phyloP scores from a whole-genome alignment of 495 filamentous ascomycete genomes.

The Xylaria sp. region DNA sequence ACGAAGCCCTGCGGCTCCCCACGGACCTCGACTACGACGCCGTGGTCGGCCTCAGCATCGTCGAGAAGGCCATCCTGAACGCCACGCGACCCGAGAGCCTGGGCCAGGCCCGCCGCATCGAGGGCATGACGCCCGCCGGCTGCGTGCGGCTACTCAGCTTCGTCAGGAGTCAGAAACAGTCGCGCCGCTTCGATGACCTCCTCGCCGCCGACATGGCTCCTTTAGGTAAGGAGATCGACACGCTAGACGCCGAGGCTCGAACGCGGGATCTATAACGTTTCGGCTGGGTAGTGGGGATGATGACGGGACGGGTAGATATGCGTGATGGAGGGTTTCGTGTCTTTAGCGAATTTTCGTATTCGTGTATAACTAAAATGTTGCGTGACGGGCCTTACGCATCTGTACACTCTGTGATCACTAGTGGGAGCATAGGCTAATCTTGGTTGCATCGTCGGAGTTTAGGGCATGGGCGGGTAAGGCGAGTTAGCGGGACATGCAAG shows the following conservation, averaged over 20 bases:
- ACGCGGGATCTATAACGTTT: slow-evolving; percentile 39
- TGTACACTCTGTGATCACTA: not conserved
- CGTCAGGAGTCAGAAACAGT: slow-evolving; percentile 43
- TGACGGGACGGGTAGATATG: not conserved
- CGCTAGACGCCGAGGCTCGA: slow-evolving; percentile 49
- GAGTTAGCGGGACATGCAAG: not conserved
- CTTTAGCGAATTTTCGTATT: not conserved
- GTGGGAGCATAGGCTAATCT: not conserved
- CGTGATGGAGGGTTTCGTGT: no score
- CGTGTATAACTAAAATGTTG: slow-evolving; percentile 1
- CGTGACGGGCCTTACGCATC: not conserved
- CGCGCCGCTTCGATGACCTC: slow-evolving; percentile 1
- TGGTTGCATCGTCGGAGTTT: slow-evolving; percentile 8
- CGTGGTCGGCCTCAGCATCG: slow-evolving; percentile 75
- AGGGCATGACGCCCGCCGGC: slow-evolving; percentile 74
- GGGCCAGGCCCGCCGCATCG: slow-evolving; percentile 86
- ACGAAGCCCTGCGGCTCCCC: slow-evolving; percentile 78
- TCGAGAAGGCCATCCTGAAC: slow-evolving; percentile 75
- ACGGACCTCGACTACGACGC: slow-evolving; percentile 76
- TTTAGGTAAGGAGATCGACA: slow-evolving; percentile 43
- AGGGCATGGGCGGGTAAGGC: not conserved
- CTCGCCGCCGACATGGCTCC: slow-evolving; percentile 39
- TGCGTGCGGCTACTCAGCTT: slow-evolving; percentile 63
- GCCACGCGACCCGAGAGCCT: slow-evolving; percentile 78
- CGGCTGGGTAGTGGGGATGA: not conserved